Conservation (phyloP, 306 rosid species). For the Alnus glutinosa region DNA sequence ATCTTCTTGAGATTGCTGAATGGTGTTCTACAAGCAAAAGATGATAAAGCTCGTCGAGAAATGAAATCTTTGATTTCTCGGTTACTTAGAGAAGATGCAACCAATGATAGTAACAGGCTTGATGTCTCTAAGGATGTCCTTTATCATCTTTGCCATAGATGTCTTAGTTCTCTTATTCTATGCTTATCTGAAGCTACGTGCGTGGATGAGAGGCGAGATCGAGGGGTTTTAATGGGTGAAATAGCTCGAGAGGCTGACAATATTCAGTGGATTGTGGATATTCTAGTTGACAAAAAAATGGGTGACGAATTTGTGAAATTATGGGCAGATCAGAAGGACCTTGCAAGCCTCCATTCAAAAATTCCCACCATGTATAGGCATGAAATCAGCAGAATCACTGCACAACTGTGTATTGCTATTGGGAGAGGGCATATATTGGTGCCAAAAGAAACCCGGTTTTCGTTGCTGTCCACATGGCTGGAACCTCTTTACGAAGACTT, state of each 20-base stretch:
- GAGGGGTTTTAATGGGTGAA: conserved; percentile 67
- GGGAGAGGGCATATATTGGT: conserved; percentile 78
- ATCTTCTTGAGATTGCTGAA: conserved; percentile 51
- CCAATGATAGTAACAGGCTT: conserved; percentile 40
- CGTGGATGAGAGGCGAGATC: conserved; percentile 39
- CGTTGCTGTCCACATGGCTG: conserved; percentile 78
- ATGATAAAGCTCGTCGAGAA: conserved; percentile 83
- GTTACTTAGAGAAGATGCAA: conserved; percentile 63
- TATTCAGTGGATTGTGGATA: conserved; percentile 85
- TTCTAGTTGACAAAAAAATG: conserved; percentile 58
- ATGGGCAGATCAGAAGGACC: conserved; percentile 94
- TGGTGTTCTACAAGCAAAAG: conserved; percentile 84
- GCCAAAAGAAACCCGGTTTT: conserved; percentile 67
- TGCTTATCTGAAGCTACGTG: conserved; percentile 69
- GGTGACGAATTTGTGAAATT: conserved; percentile 81
- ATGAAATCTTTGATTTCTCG: conserved; percentile 69
- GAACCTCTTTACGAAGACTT: conserved; percentile 88
- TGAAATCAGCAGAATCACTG: conserved; percentile 81
- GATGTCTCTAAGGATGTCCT: conserved; percentile 81
- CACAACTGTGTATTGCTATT: conserved; percentile 75
- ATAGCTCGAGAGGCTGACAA: conserved; percentile 88
- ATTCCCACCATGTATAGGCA: conserved; percentile 69
- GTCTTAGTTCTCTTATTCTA: conserved; percentile 62
- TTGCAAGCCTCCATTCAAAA: conserved; percentile 71
- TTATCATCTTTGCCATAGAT: conserved; percentile 66